Conservation (phyloP, 1,284 basidiomycete genomes). For the Cutaneotrichosporon cavernicola region DNA sequence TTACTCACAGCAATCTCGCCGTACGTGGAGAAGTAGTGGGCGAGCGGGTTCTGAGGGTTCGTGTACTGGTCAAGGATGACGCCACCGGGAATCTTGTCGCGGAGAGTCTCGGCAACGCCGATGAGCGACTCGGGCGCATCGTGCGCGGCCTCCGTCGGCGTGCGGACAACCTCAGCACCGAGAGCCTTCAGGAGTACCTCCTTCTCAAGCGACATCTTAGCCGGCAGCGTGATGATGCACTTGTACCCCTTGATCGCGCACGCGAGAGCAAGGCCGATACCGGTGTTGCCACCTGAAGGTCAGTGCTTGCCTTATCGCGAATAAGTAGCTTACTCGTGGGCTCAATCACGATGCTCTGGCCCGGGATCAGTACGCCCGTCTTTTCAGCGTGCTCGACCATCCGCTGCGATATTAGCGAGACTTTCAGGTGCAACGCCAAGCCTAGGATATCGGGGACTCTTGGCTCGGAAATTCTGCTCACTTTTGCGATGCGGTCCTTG, state of each 20-base stretch:
- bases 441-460: background rate
- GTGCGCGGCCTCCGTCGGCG: slow-evolving; percentile 60
- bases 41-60: slow-evolving; percentile 75
- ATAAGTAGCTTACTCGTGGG: slow-evolving; percentile 56
- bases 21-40: slow-evolving; percentile 82
- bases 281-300: slow-evolving; percentile 52
- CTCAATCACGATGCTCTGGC: slow-evolving; percentile 89
- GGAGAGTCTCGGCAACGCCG: slow-evolving; percentile 76
- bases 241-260: slow-evolving; percentile 62
- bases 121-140: slow-evolving; percentile 75
- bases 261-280: slow-evolving; percentile 86
- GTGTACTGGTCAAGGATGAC: slow-evolving; percentile 89
- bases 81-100: slow-evolving; percentile 74
- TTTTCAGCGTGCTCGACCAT: slow-evolving; percentile 92
- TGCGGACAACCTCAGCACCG: slow-evolving; percentile 90
- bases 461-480: slow-evolving; percentile 22
- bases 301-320: background rate
- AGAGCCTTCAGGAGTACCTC: slow-evolving; percentile 86
- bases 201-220: slow-evolving; percentile 97
- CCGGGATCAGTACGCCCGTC: slow-evolving; percentile 79
- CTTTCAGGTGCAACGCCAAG: slow-evolving; percentile 5
- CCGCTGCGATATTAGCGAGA: slow-evolving; percentile 53
- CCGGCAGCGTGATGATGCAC: slow-evolving; percentile 86
- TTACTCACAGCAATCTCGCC: slow-evolving; percentile 73
- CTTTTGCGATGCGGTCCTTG: slow-evolving; percentile 92